Conservation (phyloP, 768 basidiomycete genomes). For the Collybiopsis luxurians region DNA sequence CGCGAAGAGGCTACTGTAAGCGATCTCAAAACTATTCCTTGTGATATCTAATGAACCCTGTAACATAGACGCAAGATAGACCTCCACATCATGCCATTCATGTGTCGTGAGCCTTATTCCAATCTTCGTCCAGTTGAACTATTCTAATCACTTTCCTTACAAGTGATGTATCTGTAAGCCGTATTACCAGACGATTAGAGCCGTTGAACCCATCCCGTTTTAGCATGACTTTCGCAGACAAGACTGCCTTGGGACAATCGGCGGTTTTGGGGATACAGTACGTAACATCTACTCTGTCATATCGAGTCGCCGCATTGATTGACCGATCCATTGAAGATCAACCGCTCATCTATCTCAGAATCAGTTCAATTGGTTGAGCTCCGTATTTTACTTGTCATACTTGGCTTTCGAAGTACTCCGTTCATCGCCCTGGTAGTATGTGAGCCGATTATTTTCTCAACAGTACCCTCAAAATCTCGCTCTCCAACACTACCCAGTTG, state of each 20-base stretch:
- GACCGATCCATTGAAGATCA: conserved; percentile 27
- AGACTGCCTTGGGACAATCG: conserved; percentile 69
- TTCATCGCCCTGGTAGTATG: too few species aligned
- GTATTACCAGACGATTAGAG: background rate
- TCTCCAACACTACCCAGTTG: conserved; percentile 71
- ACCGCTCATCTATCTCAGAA: conserved; percentile 57
- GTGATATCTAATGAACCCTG: background rate
- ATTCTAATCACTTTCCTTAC: conserved; percentile 9
- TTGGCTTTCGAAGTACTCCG: conserved; percentile 47
- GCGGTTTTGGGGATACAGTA: conserved; percentile 71
- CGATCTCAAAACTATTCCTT: conserved; percentile 14
- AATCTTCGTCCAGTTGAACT: conserved; percentile 6
- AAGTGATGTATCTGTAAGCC: conserved; percentile 67
- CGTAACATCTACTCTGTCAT: conserved; percentile 14
- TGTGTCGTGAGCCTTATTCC: conserved; percentile 69
- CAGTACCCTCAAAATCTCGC: conserved; percentile 80
- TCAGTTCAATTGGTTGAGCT: conserved; percentile 78
- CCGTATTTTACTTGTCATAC: conserved; percentile 75
- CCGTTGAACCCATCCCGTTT: too few species aligned
- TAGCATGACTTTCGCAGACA: conserved; percentile 82
- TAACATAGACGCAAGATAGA: conserved; percentile 68
- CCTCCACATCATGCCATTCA: conserved; percentile 72
- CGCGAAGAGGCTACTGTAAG: conserved; percentile 55
- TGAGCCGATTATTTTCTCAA: too few species aligned
- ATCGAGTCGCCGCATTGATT: too few species aligned